Evolutionary conservation across 2,329 filamentous ascomycete genomes (phyloP).

Genomic region (Epichloe coenophiala): DNA sequence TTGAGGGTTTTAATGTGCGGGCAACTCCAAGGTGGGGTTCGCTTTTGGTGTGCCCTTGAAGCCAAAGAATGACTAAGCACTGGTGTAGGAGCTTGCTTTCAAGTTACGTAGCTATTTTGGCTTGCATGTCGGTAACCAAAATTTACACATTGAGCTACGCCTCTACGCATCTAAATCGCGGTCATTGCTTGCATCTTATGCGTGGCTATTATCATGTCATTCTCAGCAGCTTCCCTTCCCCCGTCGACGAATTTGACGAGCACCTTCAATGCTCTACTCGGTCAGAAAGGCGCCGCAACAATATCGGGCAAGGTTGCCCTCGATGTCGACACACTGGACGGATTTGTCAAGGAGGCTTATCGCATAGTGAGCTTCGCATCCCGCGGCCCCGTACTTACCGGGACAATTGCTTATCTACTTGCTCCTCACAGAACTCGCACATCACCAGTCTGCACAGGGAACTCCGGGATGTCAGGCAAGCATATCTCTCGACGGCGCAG

Average conservation of each 20-base stretch:
- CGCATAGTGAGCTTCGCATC: constrained; percentile 53
- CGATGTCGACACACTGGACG: constrained; percentile 47
- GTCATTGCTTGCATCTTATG: too few species aligned
- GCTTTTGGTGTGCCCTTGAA: too few species aligned
- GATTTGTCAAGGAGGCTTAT: constrained; percentile 88
- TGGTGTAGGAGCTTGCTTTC: neutral
- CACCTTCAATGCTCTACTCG: constrained; percentile 53
- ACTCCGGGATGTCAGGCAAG: constrained; percentile 69
- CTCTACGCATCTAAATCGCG: neutral
- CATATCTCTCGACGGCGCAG: constrained; percentile 75
- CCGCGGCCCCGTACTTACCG: neutral
- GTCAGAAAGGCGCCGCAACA: constrained; percentile 37
- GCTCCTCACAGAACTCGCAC: constrained; percentile 55
- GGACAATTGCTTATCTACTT: neutral
- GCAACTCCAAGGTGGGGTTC: too few species aligned
- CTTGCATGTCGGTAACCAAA: neutral
- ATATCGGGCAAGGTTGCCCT: constrained; percentile 28
- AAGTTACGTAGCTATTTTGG: neutral
- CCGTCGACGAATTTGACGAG: constrained; percentile 49
- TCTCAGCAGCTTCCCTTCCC: constrained; percentile 5
- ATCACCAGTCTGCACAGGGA: constrained; percentile 70
- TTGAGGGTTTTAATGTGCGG: too few species aligned
- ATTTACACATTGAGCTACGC: neutral
- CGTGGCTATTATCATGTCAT: constrained; percentile 1
- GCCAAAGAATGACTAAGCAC: constrained; percentile 2